phyloP scores from a whole-genome alignment of 495 filamentous ascomycete genomes.

The Aspergillus indologenus region DNA sequence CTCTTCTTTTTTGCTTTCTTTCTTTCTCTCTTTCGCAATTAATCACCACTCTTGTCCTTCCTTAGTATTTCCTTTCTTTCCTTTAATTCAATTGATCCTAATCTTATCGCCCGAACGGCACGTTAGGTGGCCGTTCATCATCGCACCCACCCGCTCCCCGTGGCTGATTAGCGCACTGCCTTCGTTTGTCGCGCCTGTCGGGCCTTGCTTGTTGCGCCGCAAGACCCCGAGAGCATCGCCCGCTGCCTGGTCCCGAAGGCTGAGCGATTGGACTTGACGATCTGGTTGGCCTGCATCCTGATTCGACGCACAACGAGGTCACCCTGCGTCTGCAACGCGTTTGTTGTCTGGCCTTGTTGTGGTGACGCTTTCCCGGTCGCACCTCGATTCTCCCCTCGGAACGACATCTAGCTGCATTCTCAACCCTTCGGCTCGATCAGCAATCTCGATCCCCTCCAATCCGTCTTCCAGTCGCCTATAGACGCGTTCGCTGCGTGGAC shows the following conservation, averaged over 20 bases:
- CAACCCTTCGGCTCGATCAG: background rate
- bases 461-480: conserved; percentile 9
- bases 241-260: conserved; percentile 13
- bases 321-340: conserved; percentile 24
- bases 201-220: conserved; percentile 15
- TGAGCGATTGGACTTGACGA: background rate
- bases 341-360: conserved; percentile 18
- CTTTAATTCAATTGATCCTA: conserved; percentile 8
- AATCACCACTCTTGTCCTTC: conserved; percentile 3
- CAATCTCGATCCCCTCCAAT: conserved; percentile 2
- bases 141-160: background rate
- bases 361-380: conserved; percentile 11
- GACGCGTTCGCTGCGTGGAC: conserved; percentile 8
- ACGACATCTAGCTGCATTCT: background rate
- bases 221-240: conserved; percentile 2
- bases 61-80: conserved; percentile 8
- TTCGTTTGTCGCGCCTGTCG: background rate
- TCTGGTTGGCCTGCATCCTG: conserved; percentile 22
- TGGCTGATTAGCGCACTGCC: background rate
- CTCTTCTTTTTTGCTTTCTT: conserved; percentile 5
- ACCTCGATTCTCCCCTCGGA: background rate
- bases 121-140: background rate
- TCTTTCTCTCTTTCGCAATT: background rate
- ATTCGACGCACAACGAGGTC: conserved; percentile 20
- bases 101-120: background rate